Conservation (phyloP, 1,284 basidiomycete genomes). For the Pseudomicrostroma phylloplanum region DNA sequence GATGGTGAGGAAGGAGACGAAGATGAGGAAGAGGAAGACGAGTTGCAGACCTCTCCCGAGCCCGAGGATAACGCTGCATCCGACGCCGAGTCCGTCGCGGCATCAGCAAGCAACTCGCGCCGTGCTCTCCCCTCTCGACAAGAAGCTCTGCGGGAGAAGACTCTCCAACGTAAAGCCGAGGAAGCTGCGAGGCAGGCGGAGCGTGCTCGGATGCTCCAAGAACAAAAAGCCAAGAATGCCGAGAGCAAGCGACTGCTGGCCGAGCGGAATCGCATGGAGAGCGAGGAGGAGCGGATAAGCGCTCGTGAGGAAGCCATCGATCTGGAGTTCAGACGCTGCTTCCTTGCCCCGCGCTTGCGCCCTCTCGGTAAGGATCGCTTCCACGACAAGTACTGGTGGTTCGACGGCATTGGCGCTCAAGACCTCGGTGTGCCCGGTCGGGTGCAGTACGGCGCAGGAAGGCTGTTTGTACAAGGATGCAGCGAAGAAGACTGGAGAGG, state of each 20-base stretch:
- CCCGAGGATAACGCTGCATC: slow-evolving; percentile 4
- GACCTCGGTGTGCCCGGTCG: slow-evolving; percentile 60
- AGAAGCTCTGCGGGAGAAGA: slow-evolving; percentile 43
- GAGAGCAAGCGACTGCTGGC: slow-evolving; percentile 35
- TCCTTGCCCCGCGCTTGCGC: slow-evolving; percentile 74
- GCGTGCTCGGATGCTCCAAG: slow-evolving; percentile 26
- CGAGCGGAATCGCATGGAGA: slow-evolving; percentile 52
- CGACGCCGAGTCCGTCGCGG: slow-evolving; percentile 6
- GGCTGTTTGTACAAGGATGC: slow-evolving; percentile 83
- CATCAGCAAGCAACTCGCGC: slow-evolving; percentile 11
- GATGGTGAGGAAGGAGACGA: slow-evolving; percentile 57
- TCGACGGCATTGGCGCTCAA: slow-evolving; percentile 85
- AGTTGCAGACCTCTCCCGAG: slow-evolving; percentile 18
- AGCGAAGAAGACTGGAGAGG: slow-evolving; percentile 57
- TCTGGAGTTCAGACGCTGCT: slow-evolving; percentile 79
- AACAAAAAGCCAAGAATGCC: slow-evolving; percentile 30
- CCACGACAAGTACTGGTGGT: slow-evolving; percentile 94
- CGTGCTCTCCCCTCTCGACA: slow-evolving; percentile 36
- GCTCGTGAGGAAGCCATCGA: slow-evolving; percentile 77
- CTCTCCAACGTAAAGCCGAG: slow-evolving; percentile 34
- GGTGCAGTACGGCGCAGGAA: slow-evolving; percentile 72
- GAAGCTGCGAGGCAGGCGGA: slow-evolving; percentile 24
- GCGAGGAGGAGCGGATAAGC: slow-evolving; percentile 74
- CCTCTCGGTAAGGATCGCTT: slow-evolving; percentile 87
- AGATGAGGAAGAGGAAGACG: slow-evolving; percentile 31